Base-by-base conservation (phyloP, 768 basidiomycete genomes). In the Mycena albidolilacea region DNA sequence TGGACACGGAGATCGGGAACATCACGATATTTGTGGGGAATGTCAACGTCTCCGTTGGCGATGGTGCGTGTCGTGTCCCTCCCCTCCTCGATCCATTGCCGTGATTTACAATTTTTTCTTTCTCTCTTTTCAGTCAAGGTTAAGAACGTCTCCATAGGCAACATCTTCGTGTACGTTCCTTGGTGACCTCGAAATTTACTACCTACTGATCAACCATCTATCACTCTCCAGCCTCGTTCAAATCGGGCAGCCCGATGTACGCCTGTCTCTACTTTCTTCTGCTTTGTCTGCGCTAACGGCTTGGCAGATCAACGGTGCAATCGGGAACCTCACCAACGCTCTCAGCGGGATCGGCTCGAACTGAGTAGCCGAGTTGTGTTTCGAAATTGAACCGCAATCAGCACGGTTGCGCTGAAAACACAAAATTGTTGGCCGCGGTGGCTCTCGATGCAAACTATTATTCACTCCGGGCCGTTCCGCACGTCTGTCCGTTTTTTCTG, bases 161-260 rank as follows among this genome's bases (percentile, higher is more conserved):
- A 76, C 52, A 76, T 76, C 11, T 76, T 76, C 50, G 67, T 76
- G 48, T 63, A 46, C 7, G 50, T 50, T 50, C 50, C 10, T 50
- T 7, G 7, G 17, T 50, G 19, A 7, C 50, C n/a, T 8, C 19
- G 7, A 50, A n/a, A 17, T 50, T 19, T n/a, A 21, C 7, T n/a
- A 19, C 30, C 7, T 50, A 50, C 19, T 50, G 17, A 50, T 21
- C 17, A n/a, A 4, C 17, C n/a, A n/a, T n/a, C n/a, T n/a, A n/a
- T 50, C n/a, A 50, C 19, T 19, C 12, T 50, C 50, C 15, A 50
- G 50, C 52, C 14, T 76, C 58, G 75, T 76, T 10, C 75, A 76
- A 58, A 76, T 76, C 30, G 75, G 75, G 50, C 75, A 76, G 57
- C 75, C 75, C 5, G 72, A 76, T 64, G 75, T 73, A 58, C 66